A percentile compares a stretch with the other conserved stretches of the same genome.
Conservation (phyloP, 2,329 filamentous ascomycete genomes). For the Monilinia laxa region DNA sequence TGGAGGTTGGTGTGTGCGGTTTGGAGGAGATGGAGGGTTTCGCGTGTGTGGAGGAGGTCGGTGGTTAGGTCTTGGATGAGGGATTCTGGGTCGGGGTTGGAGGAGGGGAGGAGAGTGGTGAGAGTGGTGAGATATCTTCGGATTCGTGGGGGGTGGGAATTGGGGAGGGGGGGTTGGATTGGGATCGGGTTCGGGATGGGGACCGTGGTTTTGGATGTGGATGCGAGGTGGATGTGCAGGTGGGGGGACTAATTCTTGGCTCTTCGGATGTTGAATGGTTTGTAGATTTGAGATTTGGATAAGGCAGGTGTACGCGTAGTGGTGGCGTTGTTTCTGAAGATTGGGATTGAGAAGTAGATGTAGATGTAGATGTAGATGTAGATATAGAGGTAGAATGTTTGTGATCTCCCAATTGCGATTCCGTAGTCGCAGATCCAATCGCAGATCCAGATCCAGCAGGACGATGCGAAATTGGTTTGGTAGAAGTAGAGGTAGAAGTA, state of each 20-base stretch:
- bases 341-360: neutral
- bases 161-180: neutral
- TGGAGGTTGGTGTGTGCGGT: conserved; percentile 53
- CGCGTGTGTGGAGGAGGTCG: conserved; percentile 19
- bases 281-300: neutral
- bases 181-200: neutral
- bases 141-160: neutral
- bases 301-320: conserved; percentile 8
- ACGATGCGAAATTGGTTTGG: neutral
- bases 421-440: neutral
- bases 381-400: neutral
- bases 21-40: conserved; percentile 54
- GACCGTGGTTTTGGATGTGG: neutral
- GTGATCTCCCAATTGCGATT: neutral
- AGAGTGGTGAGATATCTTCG: neutral
- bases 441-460: neutral
- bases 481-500: neutral
- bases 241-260: conserved; percentile 6
- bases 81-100: neutral
- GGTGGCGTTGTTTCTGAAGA: neutral
- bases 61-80: conserved; percentile 7
- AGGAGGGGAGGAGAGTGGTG: neutral
- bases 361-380: neutral
- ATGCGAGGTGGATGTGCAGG: neutral
- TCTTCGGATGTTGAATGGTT: neutral